Conservation (phyloP, 1,284 basidiomycete species). For the Ganoderma leucocontextum region DNA sequence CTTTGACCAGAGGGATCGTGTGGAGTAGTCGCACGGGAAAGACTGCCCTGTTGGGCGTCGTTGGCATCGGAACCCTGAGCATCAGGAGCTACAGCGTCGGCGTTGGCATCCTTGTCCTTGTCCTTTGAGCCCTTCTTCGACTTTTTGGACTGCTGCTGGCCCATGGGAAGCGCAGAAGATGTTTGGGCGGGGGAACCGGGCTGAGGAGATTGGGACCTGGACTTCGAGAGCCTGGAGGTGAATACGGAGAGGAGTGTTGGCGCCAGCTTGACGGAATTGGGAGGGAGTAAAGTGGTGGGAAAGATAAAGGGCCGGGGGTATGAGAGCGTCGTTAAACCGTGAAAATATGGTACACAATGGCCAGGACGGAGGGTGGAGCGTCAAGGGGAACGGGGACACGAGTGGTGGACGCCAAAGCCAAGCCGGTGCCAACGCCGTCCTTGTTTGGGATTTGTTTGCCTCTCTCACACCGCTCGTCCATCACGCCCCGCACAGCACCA, state of each 20-base stretch:
- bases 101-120: conserved; percentile 62
- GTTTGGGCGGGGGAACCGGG: conserved; percentile 48
- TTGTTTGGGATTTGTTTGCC: conserved; percentile 38
- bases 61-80: conserved; percentile 44
- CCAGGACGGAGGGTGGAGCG: conserved; percentile 20
- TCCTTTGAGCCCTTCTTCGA: conserved; percentile 73
- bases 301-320: conserved; percentile 22
- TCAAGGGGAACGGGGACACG: conserved; percentile 19
- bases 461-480: conserved; percentile 23
- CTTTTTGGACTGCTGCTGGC: conserved; percentile 84
- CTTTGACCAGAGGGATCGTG: conserved; percentile 30
- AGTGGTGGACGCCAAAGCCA: conserved; percentile 29
- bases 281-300: conserved; percentile 29
- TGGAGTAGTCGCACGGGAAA: conserved; percentile 53
- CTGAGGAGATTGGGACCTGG: conserved; percentile 74
- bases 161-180: conserved; percentile 61
- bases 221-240: conserved; percentile 72
- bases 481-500: conserved; percentile 12
- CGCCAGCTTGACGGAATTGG: conserved; percentile 67
- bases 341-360: conserved; percentile 32
- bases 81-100: conserved; percentile 44
- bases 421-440: conserved; percentile 18
- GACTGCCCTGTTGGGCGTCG: conserved; percentile 52
- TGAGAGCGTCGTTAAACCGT: conserved; percentile 30
- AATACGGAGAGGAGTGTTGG: conserved; percentile 80